Base-by-base conservation (phyloP, 192 early-diverging fungal genomes). In the Umbelopsis vinacea region DNA sequence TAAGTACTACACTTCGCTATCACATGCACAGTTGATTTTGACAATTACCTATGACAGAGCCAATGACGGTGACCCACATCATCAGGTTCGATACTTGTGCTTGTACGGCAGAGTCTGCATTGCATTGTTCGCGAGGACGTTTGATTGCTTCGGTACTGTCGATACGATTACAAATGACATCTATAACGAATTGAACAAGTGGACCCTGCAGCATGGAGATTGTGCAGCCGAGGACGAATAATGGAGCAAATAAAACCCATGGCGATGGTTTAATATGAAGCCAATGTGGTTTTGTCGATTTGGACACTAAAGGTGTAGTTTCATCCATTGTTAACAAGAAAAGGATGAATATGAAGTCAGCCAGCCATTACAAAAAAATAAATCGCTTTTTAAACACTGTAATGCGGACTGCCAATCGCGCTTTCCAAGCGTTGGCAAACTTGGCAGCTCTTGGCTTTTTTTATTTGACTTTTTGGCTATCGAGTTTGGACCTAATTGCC, bases 381-480 rank as follows among this genome's bases (percentile, higher is more conserved):
- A 29, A 11, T 43, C 40, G 0, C 6, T 43, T 43, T 43, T 43
- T 43, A 43, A 43, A 21, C 29, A 2, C n/a, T 17, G 48, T 2
- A 1, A 50, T 19, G 48, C 48, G 48, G 48, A 50, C 48, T 50
- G 5, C n/a, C 48, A 50, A 50, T 15, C 40, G 11, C 6, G 7
- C 6, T 50, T 5, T 3, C 57, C 29, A 29, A 63, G 57, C 26
- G 14, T 63, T 63, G 57, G 57, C 57, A 63, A 37, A 63, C 57
- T 63, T 63, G 57, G 57, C 57, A 14, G 7, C 26, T 15, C 57
- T 37, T 63, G 26, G 57, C 53, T 54, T 54, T 54, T 26, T 54
- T 43, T 43, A 43, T 43, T 40, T 40, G 3, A 40, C 8, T 40
- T 40, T 6, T 40, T 43, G 11, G 11, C 11, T 12, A 43, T 43